Base-by-base conservation (phyloP, 495 filamentous ascomycete species). In the Neurospora sp. region DNA sequence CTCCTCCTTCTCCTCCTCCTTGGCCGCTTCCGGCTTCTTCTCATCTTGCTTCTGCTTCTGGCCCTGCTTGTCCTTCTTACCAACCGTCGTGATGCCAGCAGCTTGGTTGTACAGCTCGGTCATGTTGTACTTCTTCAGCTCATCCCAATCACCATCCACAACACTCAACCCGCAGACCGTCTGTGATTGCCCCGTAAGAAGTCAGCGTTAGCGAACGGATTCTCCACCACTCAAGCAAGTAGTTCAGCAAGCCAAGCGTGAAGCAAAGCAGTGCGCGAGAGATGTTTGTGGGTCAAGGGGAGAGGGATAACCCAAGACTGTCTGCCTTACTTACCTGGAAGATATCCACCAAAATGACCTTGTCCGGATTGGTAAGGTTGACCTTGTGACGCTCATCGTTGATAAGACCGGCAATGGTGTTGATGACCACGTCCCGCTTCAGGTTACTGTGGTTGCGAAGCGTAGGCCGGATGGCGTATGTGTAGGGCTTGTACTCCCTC, bases 261-360 rank as follows among this genome's bases (percentile, higher is more conserved):
- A 46, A 46, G 18, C n/a, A 18, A 46, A n/a, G 42, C 18, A n/a
- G 42, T 46, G 18, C 18, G 42, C 42, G 18, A 18, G 42, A n/a
- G 39, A 8, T n/a, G 42, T 46, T 46, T 46, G 42, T n/a, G 42
- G 42, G 18, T 46, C 42, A 11, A 46, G 42, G 18, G 42, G 16
- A 54, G 4, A 20, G 41, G 41, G 4, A 54, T 6, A 9, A 8
- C 42, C 46, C 10, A 54, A 54, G n/a, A 23, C 10, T 12, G 16
- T 27, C 27, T 31, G 18, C 3, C 11, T 14, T 20, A 14, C 88
- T 79, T 85, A 96, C 95, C 88, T 96, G 90, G 80, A 92, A 95
- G 27, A 99, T 85, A 76, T 97, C 93, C 40, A 99, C 90, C 42
- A 98, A 82, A 76, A 99, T 94, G 39, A 96, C 86, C 74, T 92